A percentile compares a stretch with the other conserved stretches of the same genome.
Evolutionary conservation across 164 flowering plant species (phyloP).

Genomic region (Nymphaea colorata): DNA sequence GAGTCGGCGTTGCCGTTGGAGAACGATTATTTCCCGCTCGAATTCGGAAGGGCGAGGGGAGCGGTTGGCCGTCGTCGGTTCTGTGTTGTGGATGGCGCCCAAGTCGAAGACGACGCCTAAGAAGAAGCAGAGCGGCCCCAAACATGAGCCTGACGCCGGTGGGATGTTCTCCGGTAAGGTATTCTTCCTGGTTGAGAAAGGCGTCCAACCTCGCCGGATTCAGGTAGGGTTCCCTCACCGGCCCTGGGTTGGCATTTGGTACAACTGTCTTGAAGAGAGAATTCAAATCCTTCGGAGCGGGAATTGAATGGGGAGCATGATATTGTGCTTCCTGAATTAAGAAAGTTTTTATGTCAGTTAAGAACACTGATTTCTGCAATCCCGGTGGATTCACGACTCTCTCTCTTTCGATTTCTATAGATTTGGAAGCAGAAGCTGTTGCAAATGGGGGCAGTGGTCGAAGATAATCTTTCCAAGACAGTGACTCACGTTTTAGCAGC

Average conservation of each 20-base stretch:
- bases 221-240: slow-evolving; percentile 32
- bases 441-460: slow-evolving; percentile 76
- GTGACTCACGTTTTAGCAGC: slow-evolving; percentile 70
- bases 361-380: too few relatives aligned
- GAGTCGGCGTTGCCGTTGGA: too few relatives aligned
- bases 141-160: slow-evolving; percentile 1
- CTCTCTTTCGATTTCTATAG: slow-evolving; percentile 16
- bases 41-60: too few relatives aligned
- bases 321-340: not conserved
- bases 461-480: slow-evolving; percentile 34
- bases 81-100: not conserved
- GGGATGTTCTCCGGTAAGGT: slow-evolving; percentile 69
- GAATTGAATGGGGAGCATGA: not conserved
- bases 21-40: too few relatives aligned
- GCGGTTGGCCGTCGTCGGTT: too few relatives aligned
- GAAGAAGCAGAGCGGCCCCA: not conserved
- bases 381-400: too few relatives aligned
- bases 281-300: not conserved
- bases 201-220: slow-evolving; percentile 63
- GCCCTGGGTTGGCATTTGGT: not conserved
- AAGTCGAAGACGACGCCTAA: not conserved
- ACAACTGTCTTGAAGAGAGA: not conserved
- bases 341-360: too few relatives aligned
- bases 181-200: slow-evolving; percentile 46
- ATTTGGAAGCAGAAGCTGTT: slow-evolving; percentile 82